Conservation (phyloP, 352 stramenopile genomes). For the Elongisporangium anandrum region DNA sequence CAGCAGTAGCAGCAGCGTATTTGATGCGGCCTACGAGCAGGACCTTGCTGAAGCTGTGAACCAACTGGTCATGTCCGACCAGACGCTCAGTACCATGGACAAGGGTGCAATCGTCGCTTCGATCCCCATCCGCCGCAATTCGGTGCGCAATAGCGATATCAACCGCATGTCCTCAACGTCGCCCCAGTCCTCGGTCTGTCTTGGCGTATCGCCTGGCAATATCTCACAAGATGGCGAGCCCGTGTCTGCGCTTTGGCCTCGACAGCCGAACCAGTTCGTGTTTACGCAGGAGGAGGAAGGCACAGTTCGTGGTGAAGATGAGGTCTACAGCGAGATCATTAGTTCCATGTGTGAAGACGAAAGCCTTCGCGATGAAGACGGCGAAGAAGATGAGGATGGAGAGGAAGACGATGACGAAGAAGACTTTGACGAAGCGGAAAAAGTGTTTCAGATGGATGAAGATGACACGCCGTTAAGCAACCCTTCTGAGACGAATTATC, state of each 20-base stretch:
- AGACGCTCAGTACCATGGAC: slow-evolving; percentile 42
- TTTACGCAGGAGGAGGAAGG: slow-evolving; percentile 83
- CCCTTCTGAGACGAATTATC: background rate
- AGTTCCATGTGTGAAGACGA: slow-evolving; percentile 53
- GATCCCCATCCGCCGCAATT: slow-evolving; percentile 35
- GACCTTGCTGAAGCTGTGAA: slow-evolving; percentile 65
- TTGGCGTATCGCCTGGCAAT: slow-evolving; percentile 54
- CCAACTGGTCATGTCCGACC: slow-evolving; percentile 63
- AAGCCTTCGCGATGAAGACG: slow-evolving; percentile 6
- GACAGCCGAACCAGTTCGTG: slow-evolving; percentile 77
- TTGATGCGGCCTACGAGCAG: slow-evolving; percentile 64
- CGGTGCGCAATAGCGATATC: slow-evolving; percentile 1
- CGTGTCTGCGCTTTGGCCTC: slow-evolving; percentile 68
- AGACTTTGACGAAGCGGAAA: slow-evolving; percentile 27
- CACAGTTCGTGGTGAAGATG: slow-evolving; percentile 49
- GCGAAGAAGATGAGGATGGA: slow-evolving; percentile 15
- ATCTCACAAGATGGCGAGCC: slow-evolving; percentile 71
- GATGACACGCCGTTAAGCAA: slow-evolving; percentile 14
- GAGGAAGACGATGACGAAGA: slow-evolving; percentile 12
- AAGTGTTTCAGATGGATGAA: slow-evolving; percentile 62
- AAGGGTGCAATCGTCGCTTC: slow-evolving; percentile 40
- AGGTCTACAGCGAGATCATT: slow-evolving; percentile 80
- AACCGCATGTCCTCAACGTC: slow-evolving; percentile 27
- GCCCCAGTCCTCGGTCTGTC: slow-evolving; percentile 59
- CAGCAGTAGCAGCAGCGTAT: slow-evolving; percentile 38